Base-by-base conservation (phyloP, 495 filamentous ascomycete genomes). In the Penicillium mononematosum region DNA sequence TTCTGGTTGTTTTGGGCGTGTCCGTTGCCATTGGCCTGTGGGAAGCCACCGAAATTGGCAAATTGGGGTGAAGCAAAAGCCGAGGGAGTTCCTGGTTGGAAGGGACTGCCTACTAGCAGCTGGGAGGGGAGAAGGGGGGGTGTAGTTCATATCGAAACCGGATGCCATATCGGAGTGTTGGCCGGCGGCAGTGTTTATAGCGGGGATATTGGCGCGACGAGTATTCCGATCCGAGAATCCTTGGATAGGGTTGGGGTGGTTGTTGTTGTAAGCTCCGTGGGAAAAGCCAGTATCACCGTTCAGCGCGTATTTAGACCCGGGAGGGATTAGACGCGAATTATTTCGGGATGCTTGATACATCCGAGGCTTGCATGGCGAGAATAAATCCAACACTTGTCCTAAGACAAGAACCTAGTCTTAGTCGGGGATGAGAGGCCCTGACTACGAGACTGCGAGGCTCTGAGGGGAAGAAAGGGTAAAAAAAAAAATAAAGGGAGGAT, bases 131-230 rank as follows among this genome's bases (percentile, higher is more conserved):
- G 82, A 58, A 98, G 81, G 46, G 95, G 95, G 92, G 43, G 94
- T 96, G 73, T 96, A 97, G 73, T 97, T 92, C 95, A 98, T 96
- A 68, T 98, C 92, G 67, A 89, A 96, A 32, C 82, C 91, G 20
- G 94, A 92, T 11, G 88, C 82, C 85, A 97, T 85, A 48, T 93
- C 93, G 63, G 81, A 83, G 43, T 74, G 76, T 64, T 83, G 83
- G 53, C 74, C 73, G 72, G 75, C 65, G 66, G 82, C 71, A 11
- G 94, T 98, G 69, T 98, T 97, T 75, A 98, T 96, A 61, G 88
- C 84, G 53, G 92, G 91, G 70, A 98, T 89, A 78, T 95, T 96
- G 29, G 83, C 83, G 39, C 87, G 81, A 70, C 93, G 88, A 59
- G 87, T 83, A 68, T 92, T 90, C 59, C 92, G 84, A 64, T 96